phyloP scores from a whole-genome alignment of 2,329 filamentous ascomycete genomes.

The Phaeophleospora eucalypticola region DNA sequence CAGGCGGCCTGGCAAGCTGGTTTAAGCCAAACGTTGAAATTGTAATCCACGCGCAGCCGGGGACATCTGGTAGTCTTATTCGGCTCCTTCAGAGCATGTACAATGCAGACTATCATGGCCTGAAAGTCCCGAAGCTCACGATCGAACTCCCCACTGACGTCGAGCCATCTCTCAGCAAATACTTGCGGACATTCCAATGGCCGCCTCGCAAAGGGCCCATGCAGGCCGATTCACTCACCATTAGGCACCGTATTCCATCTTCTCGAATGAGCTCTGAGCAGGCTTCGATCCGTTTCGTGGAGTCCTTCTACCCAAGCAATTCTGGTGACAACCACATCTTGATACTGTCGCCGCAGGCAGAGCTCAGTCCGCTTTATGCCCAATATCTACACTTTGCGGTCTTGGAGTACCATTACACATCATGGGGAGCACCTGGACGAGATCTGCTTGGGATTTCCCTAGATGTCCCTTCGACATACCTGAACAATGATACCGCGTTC shows the following conservation, averaged over 20 bases:
- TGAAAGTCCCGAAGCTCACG: constrained; percentile 68
- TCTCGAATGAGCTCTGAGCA: constrained; percentile 61
- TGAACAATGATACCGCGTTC: constrained; percentile 60
- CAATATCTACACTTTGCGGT: constrained; percentile 79
- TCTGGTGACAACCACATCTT: constrained; percentile 67
- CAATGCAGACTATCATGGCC: constrained; percentile 69
- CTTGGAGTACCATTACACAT: constrained; percentile 73
- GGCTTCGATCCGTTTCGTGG: constrained; percentile 70
- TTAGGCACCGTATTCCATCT: constrained; percentile 69
- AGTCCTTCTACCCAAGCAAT: constrained; percentile 78
- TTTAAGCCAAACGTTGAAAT: constrained; percentile 75
- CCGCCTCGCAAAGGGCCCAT: constrained; percentile 54
- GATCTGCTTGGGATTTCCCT: constrained; percentile 75
- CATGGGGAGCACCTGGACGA: constrained; percentile 40
- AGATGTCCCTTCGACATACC: constrained; percentile 61
- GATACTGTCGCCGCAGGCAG: constrained; percentile 75
- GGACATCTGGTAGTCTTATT: constrained; percentile 69
- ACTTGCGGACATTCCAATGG: constrained; percentile 64
- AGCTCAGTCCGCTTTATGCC: constrained; percentile 76
- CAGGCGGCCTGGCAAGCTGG: constrained; percentile 70
- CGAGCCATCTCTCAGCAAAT: constrained; percentile 61
- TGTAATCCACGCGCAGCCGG: constrained; percentile 68
- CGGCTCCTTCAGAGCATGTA: constrained; percentile 73
- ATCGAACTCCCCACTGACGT: constrained; percentile 74
- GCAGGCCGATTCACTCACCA: constrained; percentile 50